A percentile compares a stretch with the other conserved stretches of the same genome.
These are phyloP conservation scores for Yamadazyma conglobata DNA, from an alignment of 1,139 yeast species.

Conservation along the genomic window DNA sequence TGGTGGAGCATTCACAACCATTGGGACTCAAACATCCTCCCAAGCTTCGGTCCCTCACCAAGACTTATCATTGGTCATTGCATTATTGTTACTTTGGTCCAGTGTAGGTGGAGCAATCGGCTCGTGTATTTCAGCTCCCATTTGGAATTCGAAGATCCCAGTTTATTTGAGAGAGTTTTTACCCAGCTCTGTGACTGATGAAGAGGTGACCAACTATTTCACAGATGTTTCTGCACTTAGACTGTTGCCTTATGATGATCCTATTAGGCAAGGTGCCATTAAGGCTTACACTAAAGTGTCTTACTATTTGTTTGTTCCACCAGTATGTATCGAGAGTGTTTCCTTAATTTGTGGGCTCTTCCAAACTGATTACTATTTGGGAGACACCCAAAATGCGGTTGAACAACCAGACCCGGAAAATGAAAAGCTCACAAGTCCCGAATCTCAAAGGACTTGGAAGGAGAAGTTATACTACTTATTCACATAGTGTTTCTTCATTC, in stretches of 20 bases:
- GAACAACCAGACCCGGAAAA: slow-evolving; percentile 14
- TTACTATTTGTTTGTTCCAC: slow-evolving; percentile 21
- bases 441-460: not conserved
- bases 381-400: slow-evolving; percentile 28
- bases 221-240: slow-evolving; percentile 17
- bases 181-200: slow-evolving; percentile 18
- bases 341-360: slow-evolving; percentile 23
- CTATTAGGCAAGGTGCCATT: slow-evolving; percentile 24
- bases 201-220: slow-evolving; percentile 14
- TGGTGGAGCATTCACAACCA: slow-evolving; percentile 29
- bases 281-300: slow-evolving; percentile 23
- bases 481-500: no score
- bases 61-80: slow-evolving; percentile 43
- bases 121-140: slow-evolving; percentile 43
- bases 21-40: slow-evolving; percentile 29
- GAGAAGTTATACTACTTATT: slow-evolving; percentile 1
- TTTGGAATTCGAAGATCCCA: slow-evolving; percentile 44
- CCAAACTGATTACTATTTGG: slow-evolving; percentile 31
- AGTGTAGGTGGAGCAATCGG: slow-evolving; percentile 48
- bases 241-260: slow-evolving; percentile 19
- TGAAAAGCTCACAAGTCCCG: no score
- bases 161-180: slow-evolving; percentile 19
- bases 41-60: slow-evolving; percentile 43
- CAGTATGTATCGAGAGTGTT: slow-evolving; percentile 22
- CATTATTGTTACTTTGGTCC: slow-evolving; percentile 40